Evolutionary conservation across 2,329 filamentous ascomycete species (phyloP).

Genomic region (Pseudovirgaria hyperparasitica): DNA sequence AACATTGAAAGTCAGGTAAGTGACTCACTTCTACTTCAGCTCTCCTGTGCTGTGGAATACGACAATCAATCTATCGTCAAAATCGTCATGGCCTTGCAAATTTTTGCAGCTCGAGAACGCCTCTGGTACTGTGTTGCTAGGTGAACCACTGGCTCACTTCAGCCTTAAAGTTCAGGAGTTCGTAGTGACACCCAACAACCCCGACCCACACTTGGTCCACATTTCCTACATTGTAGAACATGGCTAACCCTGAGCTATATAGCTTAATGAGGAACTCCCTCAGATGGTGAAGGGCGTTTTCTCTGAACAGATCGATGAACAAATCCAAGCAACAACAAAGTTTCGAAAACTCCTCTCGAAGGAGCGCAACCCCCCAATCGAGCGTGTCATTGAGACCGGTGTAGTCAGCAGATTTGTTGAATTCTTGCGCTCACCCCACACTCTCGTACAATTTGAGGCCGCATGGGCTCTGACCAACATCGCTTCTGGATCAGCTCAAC

Average conservation of each 20-base stretch:
- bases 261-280: conserved; percentile 96
- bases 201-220: too few species aligned
- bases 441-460: conserved; percentile 95
- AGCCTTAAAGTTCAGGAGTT: too few species aligned
- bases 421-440: conserved; percentile 95
- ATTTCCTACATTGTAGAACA: too few species aligned
- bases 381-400: conserved; percentile 98
- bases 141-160: too few species aligned
- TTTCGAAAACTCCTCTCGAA: conserved; percentile 97
- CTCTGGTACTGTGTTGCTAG: too few species aligned
- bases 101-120: too few species aligned
- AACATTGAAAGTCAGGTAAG: conserved; percentile 94
- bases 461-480: conserved; percentile 99
- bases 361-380: conserved; percentile 97
- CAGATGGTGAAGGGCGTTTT: conserved; percentile 98
- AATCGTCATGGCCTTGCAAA: too few species aligned
- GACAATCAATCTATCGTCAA: too few species aligned
- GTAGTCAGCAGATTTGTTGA: conserved; percentile 96
- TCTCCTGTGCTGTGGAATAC: background rate
- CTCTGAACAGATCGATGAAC: conserved; percentile 94
- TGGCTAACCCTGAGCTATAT: too few species aligned
- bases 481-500: conserved; percentile 88
- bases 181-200: too few species aligned
- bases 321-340: conserved; percentile 95
- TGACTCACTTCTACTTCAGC: conserved; percentile 12